phyloP scores from a whole-genome alignment of 208 protist genomes.

The Wallacemonas collosoma region DNA sequence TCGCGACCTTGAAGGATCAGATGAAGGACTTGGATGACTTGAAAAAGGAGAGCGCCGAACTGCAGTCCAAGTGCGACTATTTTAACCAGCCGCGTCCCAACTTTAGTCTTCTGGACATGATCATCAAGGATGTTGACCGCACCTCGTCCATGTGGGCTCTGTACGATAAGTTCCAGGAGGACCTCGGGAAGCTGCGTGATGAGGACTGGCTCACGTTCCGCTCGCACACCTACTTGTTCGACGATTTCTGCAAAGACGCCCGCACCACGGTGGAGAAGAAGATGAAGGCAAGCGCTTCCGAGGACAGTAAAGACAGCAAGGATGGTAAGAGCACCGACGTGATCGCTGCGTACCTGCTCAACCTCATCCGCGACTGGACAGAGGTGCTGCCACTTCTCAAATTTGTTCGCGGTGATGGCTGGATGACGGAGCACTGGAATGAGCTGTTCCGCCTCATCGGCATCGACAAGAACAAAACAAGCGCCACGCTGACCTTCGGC shows the following conservation, averaged over 20 bases:
- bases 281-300: constrained; percentile 5
- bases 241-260: constrained; percentile 95
- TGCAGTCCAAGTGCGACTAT: constrained; percentile 91
- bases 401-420: constrained; percentile 94
- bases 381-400: constrained; percentile 83
- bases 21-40: constrained; percentile 85
- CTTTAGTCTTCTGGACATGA: constrained; percentile 65
- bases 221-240: constrained; percentile 90
- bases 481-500: constrained; percentile 88
- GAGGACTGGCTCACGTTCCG: constrained; percentile 97
- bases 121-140: constrained; percentile 62
- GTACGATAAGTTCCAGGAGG: constrained; percentile 83
- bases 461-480: constrained; percentile 72
- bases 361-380: constrained; percentile 69
- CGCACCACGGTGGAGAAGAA: constrained; percentile 37
- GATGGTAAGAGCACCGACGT: constrained; percentile 27
- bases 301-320: constrained; percentile 11
- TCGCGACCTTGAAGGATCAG: constrained; percentile 80
- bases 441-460: constrained; percentile 92
- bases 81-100: constrained; percentile 87
- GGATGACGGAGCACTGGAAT: constrained; percentile 97
- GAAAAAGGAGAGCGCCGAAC: constrained; percentile 50
- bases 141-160: constrained; percentile 78
- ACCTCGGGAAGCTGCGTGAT: constrained; percentile 68
- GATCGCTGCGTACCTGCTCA: constrained; percentile 68